phyloP scores from a whole-genome alignment of 768 basidiomycete species.

The Termitomyces heimii region DNA sequence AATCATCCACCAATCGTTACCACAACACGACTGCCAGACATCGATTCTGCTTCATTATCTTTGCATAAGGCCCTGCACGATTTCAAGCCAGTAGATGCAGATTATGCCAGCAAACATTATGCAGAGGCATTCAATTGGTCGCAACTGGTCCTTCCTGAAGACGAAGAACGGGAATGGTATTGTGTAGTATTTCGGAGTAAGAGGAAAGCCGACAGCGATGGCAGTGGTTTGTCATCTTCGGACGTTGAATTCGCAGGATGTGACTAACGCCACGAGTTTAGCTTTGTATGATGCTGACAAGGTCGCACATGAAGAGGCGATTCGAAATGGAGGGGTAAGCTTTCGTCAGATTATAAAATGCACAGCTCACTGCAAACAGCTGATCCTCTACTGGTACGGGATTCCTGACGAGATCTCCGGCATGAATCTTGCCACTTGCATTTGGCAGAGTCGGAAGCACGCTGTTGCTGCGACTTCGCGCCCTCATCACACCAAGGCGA shows the following conservation, averaged over 20 bases:
- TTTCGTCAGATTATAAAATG: not conserved
- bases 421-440: conserved; percentile 90
- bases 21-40: conserved; percentile 73
- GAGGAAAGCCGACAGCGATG: conserved; percentile 66
- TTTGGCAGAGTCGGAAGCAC: conserved; percentile 88
- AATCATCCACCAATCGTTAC: conserved; percentile 49
- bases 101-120: conserved; percentile 66
- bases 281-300: conserved; percentile 85
- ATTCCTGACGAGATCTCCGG: conserved; percentile 69
- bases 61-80: conserved; percentile 81
- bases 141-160: conserved; percentile 56
- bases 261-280: conserved; percentile 20
- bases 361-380: conserved; percentile 25
- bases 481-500: conserved; percentile 78
- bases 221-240: conserved; percentile 39
- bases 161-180: conserved; percentile 86
- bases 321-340: conserved; percentile 78
- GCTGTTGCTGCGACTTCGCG: conserved; percentile 76
- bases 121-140: conserved; percentile 85
- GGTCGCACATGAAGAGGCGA: conserved; percentile 88
- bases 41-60: conserved; percentile 79
- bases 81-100: conserved; percentile 53
- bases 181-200: conserved; percentile 85
- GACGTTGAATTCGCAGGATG: not conserved
- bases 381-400: conserved; percentile 95